These are phyloP conservation scores for Lyophyllum shimeji DNA, from an alignment of 768 basidiomycete species.

Conservation along the genomic window DNA sequence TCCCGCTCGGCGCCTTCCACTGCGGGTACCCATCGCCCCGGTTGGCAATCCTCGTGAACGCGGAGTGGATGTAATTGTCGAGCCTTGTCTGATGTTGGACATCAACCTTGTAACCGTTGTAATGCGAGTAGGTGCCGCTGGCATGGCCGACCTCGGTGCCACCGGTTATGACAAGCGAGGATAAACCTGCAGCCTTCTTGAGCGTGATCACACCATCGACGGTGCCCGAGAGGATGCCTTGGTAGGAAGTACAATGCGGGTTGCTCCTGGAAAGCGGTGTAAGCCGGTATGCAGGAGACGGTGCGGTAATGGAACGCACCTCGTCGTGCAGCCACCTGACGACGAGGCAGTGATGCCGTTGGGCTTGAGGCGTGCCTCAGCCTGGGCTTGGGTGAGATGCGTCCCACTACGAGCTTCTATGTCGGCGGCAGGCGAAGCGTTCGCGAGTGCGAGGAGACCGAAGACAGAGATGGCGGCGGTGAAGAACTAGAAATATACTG, in stretches of 20 bases:
- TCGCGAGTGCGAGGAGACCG: too few relatives aligned
- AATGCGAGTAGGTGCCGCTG: slow-evolving; percentile 22
- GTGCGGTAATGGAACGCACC: too few relatives aligned
- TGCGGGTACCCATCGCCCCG: slow-evolving; percentile 26
- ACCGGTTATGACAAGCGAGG: slow-evolving; percentile 69
- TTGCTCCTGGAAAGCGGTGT: slow-evolving; percentile 5
- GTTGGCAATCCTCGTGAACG: slow-evolving; percentile 24
- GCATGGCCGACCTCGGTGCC: slow-evolving; percentile 41
- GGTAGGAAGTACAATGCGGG: slow-evolving; percentile 26
- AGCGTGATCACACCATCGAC: slow-evolving; percentile 27
- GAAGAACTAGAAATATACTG: too few relatives aligned
- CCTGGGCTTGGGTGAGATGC: not conserved
- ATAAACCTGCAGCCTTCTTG: slow-evolving; percentile 46
- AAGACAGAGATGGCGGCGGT: too few relatives aligned
- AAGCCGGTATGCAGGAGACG: too few relatives aligned
- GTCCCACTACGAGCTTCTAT: not conserved
- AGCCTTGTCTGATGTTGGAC: slow-evolving; percentile 20
- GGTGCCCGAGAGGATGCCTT: slow-evolving; percentile 25
- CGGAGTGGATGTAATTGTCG: slow-evolving; percentile 23
- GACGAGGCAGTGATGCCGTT: not conserved
- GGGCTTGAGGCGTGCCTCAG: not conserved
- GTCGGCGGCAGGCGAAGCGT: too few relatives aligned
- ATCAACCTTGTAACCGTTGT: slow-evolving; percentile 29
- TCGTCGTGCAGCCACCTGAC: too few relatives aligned
- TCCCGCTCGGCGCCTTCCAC: slow-evolving; percentile 24